These are phyloP conservation scores for Acer yangbiense DNA, from an alignment of 345 rosid genomes.

Conservation along the genomic window DNA sequence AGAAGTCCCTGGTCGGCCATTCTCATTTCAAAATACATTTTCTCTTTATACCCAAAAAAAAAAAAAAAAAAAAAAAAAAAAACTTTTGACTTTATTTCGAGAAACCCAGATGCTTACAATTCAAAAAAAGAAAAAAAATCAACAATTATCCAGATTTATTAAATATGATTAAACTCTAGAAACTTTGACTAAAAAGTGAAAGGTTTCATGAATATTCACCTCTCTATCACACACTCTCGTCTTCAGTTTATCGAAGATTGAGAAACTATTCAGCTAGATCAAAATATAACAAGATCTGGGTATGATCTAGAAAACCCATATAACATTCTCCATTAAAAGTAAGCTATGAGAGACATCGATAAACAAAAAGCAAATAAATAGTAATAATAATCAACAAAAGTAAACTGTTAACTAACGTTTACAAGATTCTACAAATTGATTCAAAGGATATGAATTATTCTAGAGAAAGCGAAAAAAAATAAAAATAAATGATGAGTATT, in stretches of 20 bases:
- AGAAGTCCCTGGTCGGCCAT: not conserved
- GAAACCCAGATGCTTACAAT: slow-evolving; percentile 24
- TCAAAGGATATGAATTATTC: not conserved
- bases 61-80: not conserved
- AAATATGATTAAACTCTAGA: slow-evolving; percentile 10
- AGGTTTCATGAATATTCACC: slow-evolving; percentile 20
- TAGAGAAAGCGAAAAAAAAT: not conserved
- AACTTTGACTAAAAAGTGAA: slow-evolving; percentile 22
- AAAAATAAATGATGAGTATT: not conserved
- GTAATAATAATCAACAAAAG: not conserved
- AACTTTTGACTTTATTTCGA: slow-evolving; percentile 9
- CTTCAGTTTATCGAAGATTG: slow-evolving; percentile 26
- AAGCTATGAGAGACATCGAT: slow-evolving; percentile 19
- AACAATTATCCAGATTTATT: slow-evolving; percentile 6
- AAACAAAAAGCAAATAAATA: slow-evolving; percentile 16
- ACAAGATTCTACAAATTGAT: not conserved
- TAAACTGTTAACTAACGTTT: slow-evolving; percentile 1
- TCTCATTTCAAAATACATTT: slow-evolving; percentile 11
- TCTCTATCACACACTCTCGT: not conserved
- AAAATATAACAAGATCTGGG: slow-evolving; percentile 40
- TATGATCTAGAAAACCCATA: slow-evolving; percentile 36
- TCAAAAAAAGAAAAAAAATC: slow-evolving; percentile 12
- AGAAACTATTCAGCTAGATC: slow-evolving; percentile 31
- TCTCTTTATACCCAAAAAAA: not conserved
- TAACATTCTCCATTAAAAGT: slow-evolving; percentile 25